Base-by-base conservation (phyloP, 345 rosid genomes). In the Moringa oleifera region DNA sequence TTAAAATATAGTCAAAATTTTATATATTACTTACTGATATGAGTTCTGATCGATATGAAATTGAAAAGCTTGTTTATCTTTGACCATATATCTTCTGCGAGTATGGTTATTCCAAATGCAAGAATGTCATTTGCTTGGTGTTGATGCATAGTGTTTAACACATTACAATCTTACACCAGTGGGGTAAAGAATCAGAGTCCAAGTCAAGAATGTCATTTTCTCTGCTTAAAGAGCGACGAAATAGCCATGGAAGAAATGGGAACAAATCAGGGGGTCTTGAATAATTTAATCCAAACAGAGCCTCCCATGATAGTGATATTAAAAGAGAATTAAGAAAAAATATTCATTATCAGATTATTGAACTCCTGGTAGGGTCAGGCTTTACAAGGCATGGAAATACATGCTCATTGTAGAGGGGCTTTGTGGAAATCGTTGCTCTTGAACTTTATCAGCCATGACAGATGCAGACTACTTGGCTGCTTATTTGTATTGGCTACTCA, bases 391-490 rank as follows among this genome's bases (percentile, higher is more conserved):
- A 23, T 41, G 54, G 59, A n/a, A n/a, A n/a, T n/a, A 62, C 50
- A 23, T 54, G 53, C n/a, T 46, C 25, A 4, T 37, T 28, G 47
- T 15, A 41, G 47, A 4, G 63, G 65, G 58, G 67, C 71, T 31
- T 73, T 64, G 81, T 58, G 37, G 56, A 67, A 64, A 65, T 58
- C 73, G 76, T 49, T 18, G 9, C 23, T 20, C 12, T 70, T 50
- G 65, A 49, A 50, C 47, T 25, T 12, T 20, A 61, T 52, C 64
- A 25, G 9, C 47, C 12, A 63, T 56, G 75, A 70, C 75, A 57
- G 33, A 22, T n/a, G 58, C 73, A 25, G 41, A 61, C 13, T 25
- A 47, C 23, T 49, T 45, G 18, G 46, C 18, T n/a, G 13, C 9
- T 18, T 20, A 59, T 50, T 7, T n/a, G 23, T 25, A 33, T 53